phyloP scores from a whole-genome alignment of 495 filamentous ascomycete species.

The Coniosporium apollinis region DNA sequence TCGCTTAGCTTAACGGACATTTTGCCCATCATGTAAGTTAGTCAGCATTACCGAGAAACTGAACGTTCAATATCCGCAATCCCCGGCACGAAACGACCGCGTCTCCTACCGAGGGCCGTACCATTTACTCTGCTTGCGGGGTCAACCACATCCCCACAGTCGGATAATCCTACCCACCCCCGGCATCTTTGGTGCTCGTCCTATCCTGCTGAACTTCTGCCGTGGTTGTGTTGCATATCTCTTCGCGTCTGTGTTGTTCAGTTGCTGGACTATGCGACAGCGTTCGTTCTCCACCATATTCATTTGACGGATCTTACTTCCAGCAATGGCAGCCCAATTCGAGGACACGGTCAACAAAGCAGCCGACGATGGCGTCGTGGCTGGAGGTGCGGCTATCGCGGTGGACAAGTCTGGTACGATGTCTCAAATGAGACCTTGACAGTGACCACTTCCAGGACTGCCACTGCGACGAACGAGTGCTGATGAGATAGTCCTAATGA shows the following conservation, averaged over 20 bases:
- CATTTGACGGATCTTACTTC: not conserved
- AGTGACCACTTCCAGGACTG: not conserved
- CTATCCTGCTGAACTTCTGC: no score
- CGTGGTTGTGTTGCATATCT: not conserved
- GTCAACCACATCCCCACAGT: not conserved
- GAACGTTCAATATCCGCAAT: not conserved
- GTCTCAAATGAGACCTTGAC: not conserved
- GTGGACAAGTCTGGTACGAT: not conserved
- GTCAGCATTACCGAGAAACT: not conserved
- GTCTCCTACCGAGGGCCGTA: not conserved
- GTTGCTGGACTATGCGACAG: not conserved
- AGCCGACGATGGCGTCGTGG: not conserved
- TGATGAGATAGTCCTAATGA: not conserved
- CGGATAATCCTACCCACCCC: not conserved
- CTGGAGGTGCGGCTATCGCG: not conserved
- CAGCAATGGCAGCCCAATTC: not conserved
- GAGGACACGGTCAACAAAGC: not conserved
- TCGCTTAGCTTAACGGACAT: not conserved
- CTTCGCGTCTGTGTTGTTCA: not conserved
- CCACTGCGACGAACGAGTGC: no score
- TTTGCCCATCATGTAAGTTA: not conserved
- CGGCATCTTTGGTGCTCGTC: not conserved
- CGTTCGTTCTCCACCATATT: not conserved
- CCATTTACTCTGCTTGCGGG: not conserved
- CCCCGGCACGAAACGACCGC: not conserved